Base-by-base conservation (phyloP, 2,329 filamentous ascomycete genomes). In the Orbilia oligospora region DNA sequence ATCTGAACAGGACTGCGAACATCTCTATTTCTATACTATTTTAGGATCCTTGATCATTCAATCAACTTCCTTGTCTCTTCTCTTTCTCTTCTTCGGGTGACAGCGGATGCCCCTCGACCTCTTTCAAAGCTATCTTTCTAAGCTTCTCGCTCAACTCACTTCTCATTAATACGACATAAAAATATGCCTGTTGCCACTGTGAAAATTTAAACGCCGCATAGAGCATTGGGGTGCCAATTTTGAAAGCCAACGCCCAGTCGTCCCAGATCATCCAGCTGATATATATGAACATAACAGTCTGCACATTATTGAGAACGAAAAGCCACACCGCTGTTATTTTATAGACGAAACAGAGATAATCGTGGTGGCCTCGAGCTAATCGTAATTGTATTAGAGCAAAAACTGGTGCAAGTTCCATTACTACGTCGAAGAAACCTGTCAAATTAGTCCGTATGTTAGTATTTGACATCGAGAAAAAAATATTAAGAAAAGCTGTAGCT, bases 131-230 rank as follows among this genome's bases (percentile, higher is more conserved):
- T 61, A 61, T 61, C 20, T 61, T 61, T 12, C 56, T 61, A n/a
- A 61, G 12, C 20, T 27, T 22, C 14, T 61, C 36, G 0, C 14
- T 14, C n/a, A 61, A 20, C 12, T 61, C 56, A 14, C 20, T 61
- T n/a, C 24, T 61, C 56, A 61, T 61, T 12, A 61, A 44, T 9
- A 18, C n/a, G 12, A 44, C n/a, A 44, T 61, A 61, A 5, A 61
- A 14, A 10, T 61, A 61, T 24, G 56, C 56, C 9, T 61, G 56
- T 3, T 61, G 56, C 56, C 56, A 61, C 56, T 61, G 56, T n/a
- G 36, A 16, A 16, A 5, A 10, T 2, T 36, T 61, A 44, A 61
- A 61, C 9, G n/a, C 12, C 3, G 44, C 5, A n/a, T 61, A 61
- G 9, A 44, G 1, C 36, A 44, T 0, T 18, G 56, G 56, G 2